These are phyloP conservation scores for Hydnomerulius pinastri DNA, from an alignment of 768 basidiomycete genomes.

Conservation along the genomic window DNA sequence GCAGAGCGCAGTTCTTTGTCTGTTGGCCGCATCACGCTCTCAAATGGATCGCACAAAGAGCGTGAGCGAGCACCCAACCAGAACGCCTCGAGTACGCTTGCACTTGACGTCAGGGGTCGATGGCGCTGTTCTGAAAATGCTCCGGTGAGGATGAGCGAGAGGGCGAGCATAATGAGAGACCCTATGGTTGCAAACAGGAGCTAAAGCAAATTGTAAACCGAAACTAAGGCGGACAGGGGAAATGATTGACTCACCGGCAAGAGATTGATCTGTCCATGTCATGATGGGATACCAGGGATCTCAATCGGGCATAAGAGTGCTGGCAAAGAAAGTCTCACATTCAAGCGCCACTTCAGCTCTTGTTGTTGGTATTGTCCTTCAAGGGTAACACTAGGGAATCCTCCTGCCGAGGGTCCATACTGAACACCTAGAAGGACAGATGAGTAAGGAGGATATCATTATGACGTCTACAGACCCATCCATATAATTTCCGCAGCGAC, in stretches of 20 bases:
- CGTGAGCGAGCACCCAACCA: not conserved
- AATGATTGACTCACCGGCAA: not conserved
- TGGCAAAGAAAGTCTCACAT: not conserved
- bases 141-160: not conserved
- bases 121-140: not conserved
- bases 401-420: not conserved
- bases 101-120: not conserved
- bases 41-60: not conserved
- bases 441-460: not conserved
- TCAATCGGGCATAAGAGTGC: not conserved
- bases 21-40: not conserved
- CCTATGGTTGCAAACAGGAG: not conserved
- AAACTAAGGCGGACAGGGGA: not conserved
- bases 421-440: not conserved
- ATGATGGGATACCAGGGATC: not conserved
- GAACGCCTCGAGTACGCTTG: not conserved
- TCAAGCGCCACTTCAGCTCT: not conserved
- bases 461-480: not conserved
- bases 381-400: not conserved
- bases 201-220: not conserved
- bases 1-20: not conserved
- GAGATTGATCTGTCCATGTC: slow-evolving; percentile 3
- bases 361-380: not conserved
- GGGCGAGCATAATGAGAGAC: not conserved
- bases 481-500: not conserved